Evolutionary conservation across 1,139 yeast genomes (phyloP).

Genomic region (Debaryomyces psychrophilus): DNA sequence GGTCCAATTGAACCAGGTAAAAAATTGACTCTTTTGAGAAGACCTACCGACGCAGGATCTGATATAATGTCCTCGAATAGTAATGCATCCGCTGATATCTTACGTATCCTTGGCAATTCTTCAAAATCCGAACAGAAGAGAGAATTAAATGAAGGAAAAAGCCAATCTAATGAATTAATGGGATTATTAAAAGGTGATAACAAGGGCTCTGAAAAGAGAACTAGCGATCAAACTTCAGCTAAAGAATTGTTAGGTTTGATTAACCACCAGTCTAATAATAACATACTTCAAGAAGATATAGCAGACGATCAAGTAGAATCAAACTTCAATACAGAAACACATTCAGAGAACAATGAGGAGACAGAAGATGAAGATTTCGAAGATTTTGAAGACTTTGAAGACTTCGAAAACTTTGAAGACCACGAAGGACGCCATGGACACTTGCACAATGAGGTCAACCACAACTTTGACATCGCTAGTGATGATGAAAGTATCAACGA

Average conservation of each 20-base stretch:
- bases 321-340: constrained; percentile 2
- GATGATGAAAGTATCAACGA: constrained; percentile 18
- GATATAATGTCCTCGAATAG: constrained; percentile 1
- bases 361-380: constrained; percentile 18
- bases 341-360: not conserved
- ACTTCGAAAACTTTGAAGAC: constrained; percentile 30
- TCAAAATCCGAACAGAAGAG: constrained; percentile 7
- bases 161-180: constrained; percentile 22
- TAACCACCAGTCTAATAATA: constrained; percentile 9
- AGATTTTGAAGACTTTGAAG: constrained; percentile 38
- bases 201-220: not conserved
- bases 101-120: constrained; percentile 26
- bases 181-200: constrained; percentile 21
- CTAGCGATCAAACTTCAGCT: constrained; percentile 10
- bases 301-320: constrained; percentile 7
- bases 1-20: constrained; percentile 25
- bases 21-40: constrained; percentile 36
- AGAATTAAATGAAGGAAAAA: not conserved
- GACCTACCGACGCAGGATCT: constrained; percentile 19
- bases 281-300: not conserved
- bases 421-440: not conserved
- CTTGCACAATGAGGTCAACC: constrained; percentile 13
- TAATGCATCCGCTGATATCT: constrained; percentile 22
- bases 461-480: constrained; percentile 38
- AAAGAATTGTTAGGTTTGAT: constrained; percentile 15